Evolutionary conservation across 345 rosid genomes (phyloP), one percentile per base, ranked within the genome.

Genomic region (Capsella bursapastoris): DNA sequence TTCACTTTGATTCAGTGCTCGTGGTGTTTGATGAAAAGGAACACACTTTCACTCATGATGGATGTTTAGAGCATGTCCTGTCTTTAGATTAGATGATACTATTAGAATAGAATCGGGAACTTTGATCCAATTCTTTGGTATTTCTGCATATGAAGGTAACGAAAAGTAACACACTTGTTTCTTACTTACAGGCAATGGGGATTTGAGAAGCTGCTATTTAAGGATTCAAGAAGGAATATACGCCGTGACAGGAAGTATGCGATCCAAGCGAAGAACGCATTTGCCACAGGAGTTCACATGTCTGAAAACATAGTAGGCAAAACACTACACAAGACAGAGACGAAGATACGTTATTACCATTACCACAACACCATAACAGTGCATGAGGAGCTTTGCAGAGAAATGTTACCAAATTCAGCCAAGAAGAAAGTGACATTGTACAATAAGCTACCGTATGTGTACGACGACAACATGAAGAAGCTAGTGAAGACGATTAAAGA

Each of bases 201-300:
- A 74, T 85, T 92, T 74, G 96, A 92, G 87, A 90, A 92, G 83
- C 86, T 92, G 4, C 41, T 92, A 7, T 88, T 87, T 82, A 85
- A 81, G 79, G 96, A 92, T 55, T 85, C 91, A 32, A 78, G 89
- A 74, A 85, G 81, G 0, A 80, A 91, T n/a, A 85, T 90, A 45
- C 73, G 98, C 4, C 85, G 98, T 1, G 98, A 92, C 7, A 79
- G 96, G 48, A 92, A 92, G 76, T 92, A 90, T 15, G 98, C 96
- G 27, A 92, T 90, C 25, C 98, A 90, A 68, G 93, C 98, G 2
- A 86, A 81, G 85, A 92, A 90, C 45, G 96, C 92, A 8, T 88
- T 59, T 59, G 90, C 96, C 0, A 92, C 96, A 0, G 96, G 98
- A 9, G 98, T 92, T 37, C 96, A 90, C 79, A 92, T 92, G 98